Base-by-base conservation (phyloP, 306 rosid genomes). In the Rosa chinensis region DNA sequence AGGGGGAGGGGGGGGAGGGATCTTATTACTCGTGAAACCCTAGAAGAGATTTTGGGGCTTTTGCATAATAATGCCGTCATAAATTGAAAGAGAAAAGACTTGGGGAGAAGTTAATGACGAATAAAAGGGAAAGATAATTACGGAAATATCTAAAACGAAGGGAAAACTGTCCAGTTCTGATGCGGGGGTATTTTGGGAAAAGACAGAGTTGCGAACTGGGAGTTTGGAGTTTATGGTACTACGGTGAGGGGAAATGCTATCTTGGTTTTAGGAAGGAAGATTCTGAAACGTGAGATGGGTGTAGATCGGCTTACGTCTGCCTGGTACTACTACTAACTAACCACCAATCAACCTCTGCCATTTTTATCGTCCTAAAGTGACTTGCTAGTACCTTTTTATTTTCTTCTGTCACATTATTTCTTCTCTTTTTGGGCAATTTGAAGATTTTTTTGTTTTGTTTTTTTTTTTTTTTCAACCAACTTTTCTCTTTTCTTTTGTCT, bases 1-100 rank as follows among this genome's bases (percentile, higher is more conserved):
- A 77, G 43, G 28, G 10, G 71, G 66, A 49, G 39, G 40, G 17
- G 62, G 62, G 39, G 50, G 55, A 45, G 73, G 82, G 88, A 86
- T 76, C 84, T 59, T 73, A 40, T 21, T 56, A 32, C 35, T 58
- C 52, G 61, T 43, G 87, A 87, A 88, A 88, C 94, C 94, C 92
- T 87, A 87, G 85, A 48, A 61, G 39, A 63, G 35, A 62, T 59
- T 75, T 79, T 74, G 69, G 84, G 84, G 75, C 50, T 78, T 76
- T 77, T 75, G 76, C 59, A 56, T 77, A 79, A 40, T 40, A 4
- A 43, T 77, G 79, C 61, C 83, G 85, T 86, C 82, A 77, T 69
- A 77, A 80, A 73, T 75, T 37, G 75, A 74, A 76, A 6, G 43
- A 12, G 77, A 17, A 75, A 75, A 59, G 77, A 83, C 73, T 67